These are phyloP conservation scores for Papiliotrema fonsecae DNA, from an alignment of 1,284 basidiomycete genomes.

Conservation along the genomic window DNA sequence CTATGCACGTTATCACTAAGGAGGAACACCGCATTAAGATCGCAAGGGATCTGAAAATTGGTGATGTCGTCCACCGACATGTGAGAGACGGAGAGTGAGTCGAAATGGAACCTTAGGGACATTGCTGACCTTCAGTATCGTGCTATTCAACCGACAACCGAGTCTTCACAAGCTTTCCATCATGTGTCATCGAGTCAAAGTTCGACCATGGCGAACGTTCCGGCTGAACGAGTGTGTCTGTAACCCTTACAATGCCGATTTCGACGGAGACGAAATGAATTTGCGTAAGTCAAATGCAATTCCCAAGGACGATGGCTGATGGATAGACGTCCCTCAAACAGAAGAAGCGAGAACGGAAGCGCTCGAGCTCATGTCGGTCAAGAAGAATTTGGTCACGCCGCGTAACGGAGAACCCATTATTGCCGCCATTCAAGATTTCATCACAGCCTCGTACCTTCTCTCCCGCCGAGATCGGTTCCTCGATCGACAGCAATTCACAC, in stretches of 20 bases:
- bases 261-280: constrained; percentile 99
- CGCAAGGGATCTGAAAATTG: constrained; percentile 42
- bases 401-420: constrained; percentile 98
- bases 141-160: constrained; percentile 98
- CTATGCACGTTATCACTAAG: constrained; percentile 38
- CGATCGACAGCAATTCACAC: constrained; percentile 90
- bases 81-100: constrained; percentile 83
- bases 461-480: constrained; percentile 91
- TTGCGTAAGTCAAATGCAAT: constrained; percentile 60
- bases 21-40: constrained; percentile 30
- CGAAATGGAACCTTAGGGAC: background rate
- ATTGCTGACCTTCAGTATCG: constrained; percentile 57
- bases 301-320: constrained; percentile 5
- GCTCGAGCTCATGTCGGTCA: constrained; percentile 94
- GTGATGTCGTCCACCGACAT: constrained; percentile 56
- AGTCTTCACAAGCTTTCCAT: constrained; percentile 98
- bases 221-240: constrained; percentile 99
- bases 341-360: constrained; percentile 98
- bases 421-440: constrained; percentile 97
- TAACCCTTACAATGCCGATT: constrained; percentile 98
- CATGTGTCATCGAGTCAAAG: constrained; percentile 90
- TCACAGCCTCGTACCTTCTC: constrained; percentile 93
- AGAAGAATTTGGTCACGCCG: constrained; percentile 94
- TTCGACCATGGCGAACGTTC: constrained; percentile 96
- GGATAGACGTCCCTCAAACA: constrained; percentile 90